Conservation (phyloP, 768 basidiomycete genomes). For the Heimioporus sp. region DNA sequence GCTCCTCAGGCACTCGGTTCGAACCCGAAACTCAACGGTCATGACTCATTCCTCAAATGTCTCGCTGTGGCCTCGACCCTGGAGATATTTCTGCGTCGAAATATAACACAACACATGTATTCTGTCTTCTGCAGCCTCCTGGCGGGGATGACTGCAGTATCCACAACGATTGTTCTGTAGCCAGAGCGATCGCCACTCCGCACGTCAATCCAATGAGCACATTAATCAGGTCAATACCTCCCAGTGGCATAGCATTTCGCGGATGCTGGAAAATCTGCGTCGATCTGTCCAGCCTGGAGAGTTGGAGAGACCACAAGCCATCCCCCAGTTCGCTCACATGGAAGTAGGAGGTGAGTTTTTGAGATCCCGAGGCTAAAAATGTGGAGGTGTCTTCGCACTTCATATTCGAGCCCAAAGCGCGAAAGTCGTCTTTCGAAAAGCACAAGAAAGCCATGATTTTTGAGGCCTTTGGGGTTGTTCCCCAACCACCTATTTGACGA, state of each 20-base stretch:
- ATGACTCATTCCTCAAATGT: not conserved
- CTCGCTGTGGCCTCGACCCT: not conserved
- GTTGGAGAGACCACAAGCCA: constrained; percentile 5
- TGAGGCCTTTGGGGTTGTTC: constrained; percentile 43
- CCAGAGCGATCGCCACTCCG: constrained; percentile 16
- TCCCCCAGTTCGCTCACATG: constrained; percentile 5
- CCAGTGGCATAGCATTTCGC: constrained; percentile 28
- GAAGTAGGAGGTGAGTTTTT: constrained; percentile 15
- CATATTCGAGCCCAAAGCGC: constrained; percentile 46
- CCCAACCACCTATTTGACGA: constrained; percentile 28
- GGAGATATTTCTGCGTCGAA: not conserved
- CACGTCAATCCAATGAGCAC: constrained; percentile 14
- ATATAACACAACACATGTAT: constrained; percentile 40
- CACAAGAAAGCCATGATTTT: constrained; percentile 25
- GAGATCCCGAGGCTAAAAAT: not conserved
- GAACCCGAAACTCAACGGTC: too few species aligned
- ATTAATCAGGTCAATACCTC: constrained; percentile 3
- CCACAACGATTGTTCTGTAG: constrained; percentile 26
- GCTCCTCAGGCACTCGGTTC: too few species aligned
- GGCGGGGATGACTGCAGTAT: constrained; percentile 29
- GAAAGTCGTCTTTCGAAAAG: constrained; percentile 35
- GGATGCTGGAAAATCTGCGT: constrained; percentile 22
- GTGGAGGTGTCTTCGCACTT: constrained; percentile 35
- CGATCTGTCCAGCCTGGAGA: constrained; percentile 3
- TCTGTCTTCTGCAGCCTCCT: constrained; percentile 39